phyloP scores from a whole-genome alignment of 768 basidiomycete species.

The Lyophyllum shimeji region DNA sequence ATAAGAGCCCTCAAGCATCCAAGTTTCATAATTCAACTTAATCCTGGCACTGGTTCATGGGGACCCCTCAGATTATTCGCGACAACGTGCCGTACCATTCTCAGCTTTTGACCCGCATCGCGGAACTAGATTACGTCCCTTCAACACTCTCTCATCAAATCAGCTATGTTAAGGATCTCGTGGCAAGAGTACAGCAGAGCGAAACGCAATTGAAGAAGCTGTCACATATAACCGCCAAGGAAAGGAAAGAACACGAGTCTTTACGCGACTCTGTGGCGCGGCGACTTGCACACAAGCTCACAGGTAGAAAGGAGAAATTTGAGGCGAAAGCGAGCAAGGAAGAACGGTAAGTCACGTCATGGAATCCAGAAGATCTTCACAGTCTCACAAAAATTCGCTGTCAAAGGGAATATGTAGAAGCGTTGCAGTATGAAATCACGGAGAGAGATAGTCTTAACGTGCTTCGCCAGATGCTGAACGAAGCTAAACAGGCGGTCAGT shows the following conservation, averaged over 20 bases:
- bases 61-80: constrained; percentile 32
- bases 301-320: constrained; percentile 42
- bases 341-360: constrained; percentile 33
- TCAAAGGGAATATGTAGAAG: constrained; percentile 46
- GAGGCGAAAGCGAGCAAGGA: constrained; percentile 43
- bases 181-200: constrained; percentile 23
- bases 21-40: not conserved
- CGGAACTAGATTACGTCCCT: constrained; percentile 39
- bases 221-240: constrained; percentile 40
- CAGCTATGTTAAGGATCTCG: constrained; percentile 33
- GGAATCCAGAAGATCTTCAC: not conserved
- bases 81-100: constrained; percentile 39
- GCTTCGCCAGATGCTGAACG: constrained; percentile 30
- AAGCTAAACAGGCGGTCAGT: constrained; percentile 37
- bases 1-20: too few species aligned
- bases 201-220: constrained; percentile 27
- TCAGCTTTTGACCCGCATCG: constrained; percentile 30
- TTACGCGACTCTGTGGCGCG: constrained; percentile 39
- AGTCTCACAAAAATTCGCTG: not conserved
- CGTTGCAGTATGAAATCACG: constrained; percentile 39
- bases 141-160: constrained; percentile 36
- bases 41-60: constrained; percentile 15
- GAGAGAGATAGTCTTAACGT: constrained; percentile 33
- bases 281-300: constrained; percentile 37
- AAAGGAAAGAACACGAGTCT: constrained; percentile 41